Evolutionary conservation across 2,329 filamentous ascomycete genomes (phyloP).

Genomic region (Diaporthe citrichinensis): DNA sequence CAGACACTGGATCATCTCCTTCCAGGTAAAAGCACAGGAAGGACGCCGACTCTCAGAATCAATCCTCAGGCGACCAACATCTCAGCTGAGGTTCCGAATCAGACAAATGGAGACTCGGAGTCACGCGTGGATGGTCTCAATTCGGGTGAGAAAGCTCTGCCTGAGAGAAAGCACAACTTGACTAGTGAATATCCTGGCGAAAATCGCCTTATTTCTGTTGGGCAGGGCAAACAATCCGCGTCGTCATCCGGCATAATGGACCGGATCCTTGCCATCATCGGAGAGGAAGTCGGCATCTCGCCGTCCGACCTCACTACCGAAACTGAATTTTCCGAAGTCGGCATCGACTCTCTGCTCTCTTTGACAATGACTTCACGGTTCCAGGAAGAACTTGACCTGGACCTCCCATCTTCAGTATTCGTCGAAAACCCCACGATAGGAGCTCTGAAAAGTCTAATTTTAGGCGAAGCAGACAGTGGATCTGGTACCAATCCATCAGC

Average conservation of each 20-base stretch:
- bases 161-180: not conserved
- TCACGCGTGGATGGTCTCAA: not conserved
- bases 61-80: not conserved
- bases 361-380: constrained; percentile 14
- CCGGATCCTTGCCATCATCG: constrained; percentile 2
- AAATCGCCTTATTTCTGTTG: not conserved
- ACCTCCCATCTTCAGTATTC: constrained; percentile 1
- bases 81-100: not conserved
- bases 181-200: too few species aligned
- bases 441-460: not conserved
- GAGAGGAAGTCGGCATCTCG: constrained; percentile 24
- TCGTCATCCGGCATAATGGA: not conserved
- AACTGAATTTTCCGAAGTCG: constrained; percentile 10
- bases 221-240: not conserved
- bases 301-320: constrained; percentile 1
- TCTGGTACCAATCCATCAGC: not conserved
- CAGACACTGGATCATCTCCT: constrained; percentile 12
- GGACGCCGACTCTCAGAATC: not conserved
- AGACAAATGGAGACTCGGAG: too few species aligned
- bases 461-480: not conserved
- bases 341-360: constrained; percentile 23
- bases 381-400: constrained; percentile 26
- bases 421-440: constrained; percentile 4
- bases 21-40: not conserved
- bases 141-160: not conserved